These are phyloP conservation scores for Hibiscus syriacus DNA, from an alignment of 345 rosid species.

Conservation along the genomic window DNA sequence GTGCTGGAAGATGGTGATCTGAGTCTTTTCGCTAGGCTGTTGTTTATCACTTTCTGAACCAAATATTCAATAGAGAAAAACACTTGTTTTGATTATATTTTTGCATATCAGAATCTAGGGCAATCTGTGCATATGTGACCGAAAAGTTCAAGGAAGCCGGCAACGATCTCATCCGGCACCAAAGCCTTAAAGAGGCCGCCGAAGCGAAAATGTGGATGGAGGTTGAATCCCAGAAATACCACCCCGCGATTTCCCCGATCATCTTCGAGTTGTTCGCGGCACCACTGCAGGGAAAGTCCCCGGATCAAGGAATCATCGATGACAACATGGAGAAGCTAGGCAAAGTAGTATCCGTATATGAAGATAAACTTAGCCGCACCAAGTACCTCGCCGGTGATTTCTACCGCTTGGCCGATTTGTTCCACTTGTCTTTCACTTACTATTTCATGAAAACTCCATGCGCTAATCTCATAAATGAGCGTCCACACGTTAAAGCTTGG, in stretches of 20 bases:
- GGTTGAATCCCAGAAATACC: constrained; percentile 63
- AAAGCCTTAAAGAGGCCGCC: constrained; percentile 41
- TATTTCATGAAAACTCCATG: too few relatives aligned
- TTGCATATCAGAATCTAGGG: constrained; percentile 56
- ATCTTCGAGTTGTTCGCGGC: constrained; percentile 41
- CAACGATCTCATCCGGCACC: constrained; percentile 39
- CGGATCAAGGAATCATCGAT: constrained; percentile 43
- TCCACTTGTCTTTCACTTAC: constrained; percentile 53
- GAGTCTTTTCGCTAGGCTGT: constrained; percentile 54
- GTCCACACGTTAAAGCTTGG: too few relatives aligned
- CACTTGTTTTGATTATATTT: not conserved
- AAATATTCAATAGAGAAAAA: not conserved
- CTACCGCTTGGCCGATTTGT: constrained; percentile 70
- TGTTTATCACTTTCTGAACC: not conserved
- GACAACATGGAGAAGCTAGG: constrained; percentile 46
- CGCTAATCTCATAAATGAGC: too few relatives aligned
- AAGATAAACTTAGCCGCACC: constrained; percentile 39
- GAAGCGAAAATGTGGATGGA: constrained; percentile 63
- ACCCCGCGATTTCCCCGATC: constrained; percentile 48
- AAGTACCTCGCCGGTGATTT: constrained; percentile 68
- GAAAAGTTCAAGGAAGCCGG: too few relatives aligned
- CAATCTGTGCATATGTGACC: constrained; percentile 62
- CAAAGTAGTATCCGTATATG: constrained; percentile 58
- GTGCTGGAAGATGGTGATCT: too few relatives aligned
- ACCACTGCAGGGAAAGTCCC: constrained; percentile 43